Base-by-base conservation (phyloP, 2,329 filamentous ascomycete genomes). In the Ceratocystis destructans region DNA sequence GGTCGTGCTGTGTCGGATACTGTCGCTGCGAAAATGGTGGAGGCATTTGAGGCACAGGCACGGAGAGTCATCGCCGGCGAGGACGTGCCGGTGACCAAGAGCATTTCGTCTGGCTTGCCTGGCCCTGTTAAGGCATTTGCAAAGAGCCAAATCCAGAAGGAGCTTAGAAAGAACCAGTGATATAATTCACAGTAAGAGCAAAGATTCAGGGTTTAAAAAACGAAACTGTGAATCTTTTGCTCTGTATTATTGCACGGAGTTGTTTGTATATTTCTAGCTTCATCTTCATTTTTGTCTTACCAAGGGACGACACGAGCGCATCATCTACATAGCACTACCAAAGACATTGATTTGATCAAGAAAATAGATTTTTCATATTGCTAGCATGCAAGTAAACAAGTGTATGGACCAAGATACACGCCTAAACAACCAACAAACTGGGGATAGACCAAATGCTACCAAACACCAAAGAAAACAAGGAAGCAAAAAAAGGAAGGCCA, bases 1-100 rank as follows among this genome's bases (percentile, higher is more conserved):
- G 94, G 92, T 74, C 82, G 85, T 46, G 87, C 89, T 44, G 86
- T 94, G 28, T 90, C 90, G 70, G 87, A 90, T 41, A 90, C 89
- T 76, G 85, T 96, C 69, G 93, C 90, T 1, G 86, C 85, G 3
- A 80, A 88, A 70, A 96, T 99, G 91, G 88, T 97, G 70, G 86
- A 89, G 74, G 93, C 94, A 0, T 99, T 99, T 78, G 92, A 96
- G 78, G 83, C 84, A 75, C 82, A 89, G 72, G 91, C 94, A 5
- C 79, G 79, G 73, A 78, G 82, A 71, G 73, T 90, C 61, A 74
- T 83, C 71, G 77, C 8, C 8, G 67, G 76, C 28, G 46, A 69
- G 65, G 55, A 68, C 33, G 67, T 50, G 31, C 53, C 57, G 31
- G 22, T 59, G 28, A n/a, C 15, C 53, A 59, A 59, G 53, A n/a